Base-by-base conservation (phyloP, 495 filamentous ascomycete species). In the Cercophora newfieldiana region DNA sequence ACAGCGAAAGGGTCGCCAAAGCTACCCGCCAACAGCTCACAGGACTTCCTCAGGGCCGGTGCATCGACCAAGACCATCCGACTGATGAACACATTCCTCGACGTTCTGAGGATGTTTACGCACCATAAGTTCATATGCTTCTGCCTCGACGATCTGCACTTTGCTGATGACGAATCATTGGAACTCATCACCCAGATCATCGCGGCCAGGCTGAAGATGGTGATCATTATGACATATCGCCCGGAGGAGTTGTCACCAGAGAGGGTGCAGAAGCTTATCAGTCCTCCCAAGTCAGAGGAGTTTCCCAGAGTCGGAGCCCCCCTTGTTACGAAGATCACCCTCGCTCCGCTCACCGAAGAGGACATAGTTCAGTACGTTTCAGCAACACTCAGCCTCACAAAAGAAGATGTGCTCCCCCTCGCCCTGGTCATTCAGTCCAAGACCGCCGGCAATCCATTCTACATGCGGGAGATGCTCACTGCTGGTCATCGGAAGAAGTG, bases 381-480 rank as follows among this genome's bases (percentile, higher is more conserved):
- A 18, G 81, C 86, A 18, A 93, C 93, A 7, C 85, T 97, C 7
- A 87, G 83, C 59, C 73, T 86, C 49, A 79, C 84, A 10, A 78
- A 75, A 44, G 86, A 88, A 44, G 86, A 90, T 49, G 82, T 88
- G 21, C 66, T 89, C 7, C 82, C 89, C 7, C 74, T 92, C 14
- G 86, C 88, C 10, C 85, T 90, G 21, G 88, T 94, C 12, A 84
- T 96, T 19, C 90, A 93, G 74, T 91, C 93, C 69, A 93, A 94
- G 77, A 91, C 88, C 24, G 81, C 83, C 16, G 91, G 92, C 0
- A 95, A 96, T 70, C 90, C 91, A 0, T 96, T 96, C 74, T 94
- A 94, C 68, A 89, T 96, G 66, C 86, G 91, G 30, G 91, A 96
- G 74, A 94, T 97, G 87, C 83, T 97, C n/a, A 90, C 90, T 71